Evolutionary conservation across 78 protist genomes (phyloP).

Genomic region (Guillardia theta): DNA sequence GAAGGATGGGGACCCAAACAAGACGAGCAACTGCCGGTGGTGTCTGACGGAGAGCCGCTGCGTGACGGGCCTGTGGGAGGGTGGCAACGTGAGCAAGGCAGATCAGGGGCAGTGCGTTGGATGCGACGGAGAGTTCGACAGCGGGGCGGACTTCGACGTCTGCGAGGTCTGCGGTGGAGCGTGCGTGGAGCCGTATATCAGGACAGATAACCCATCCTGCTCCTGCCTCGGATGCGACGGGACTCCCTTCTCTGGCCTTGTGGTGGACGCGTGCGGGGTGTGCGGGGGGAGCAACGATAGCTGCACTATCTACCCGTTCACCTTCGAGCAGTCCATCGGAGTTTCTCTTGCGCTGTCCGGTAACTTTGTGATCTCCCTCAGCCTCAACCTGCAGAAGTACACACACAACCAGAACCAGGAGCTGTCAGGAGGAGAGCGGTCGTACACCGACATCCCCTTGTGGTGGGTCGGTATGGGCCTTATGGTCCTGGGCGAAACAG

Average conservation of each 20-base stretch:
- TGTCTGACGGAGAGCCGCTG: neutral
- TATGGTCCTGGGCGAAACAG: conserved; percentile 38
- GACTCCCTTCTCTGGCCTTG: neutral
- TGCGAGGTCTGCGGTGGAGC: conserved; percentile 24
- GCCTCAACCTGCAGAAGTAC: conserved; percentile 25
- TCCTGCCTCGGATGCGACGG: conserved; percentile 28
- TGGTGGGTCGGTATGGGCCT: conserved; percentile 15
- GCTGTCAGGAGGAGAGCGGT: neutral
- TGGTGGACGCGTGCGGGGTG: neutral
- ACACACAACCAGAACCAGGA: neutral
- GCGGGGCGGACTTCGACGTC: neutral
- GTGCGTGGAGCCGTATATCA: neutral
- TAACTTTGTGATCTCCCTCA: neutral
- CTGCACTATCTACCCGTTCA: neutral
- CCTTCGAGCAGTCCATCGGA: neutral
- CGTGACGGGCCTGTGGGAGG: too few species aligned
- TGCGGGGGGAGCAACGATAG: neutral
- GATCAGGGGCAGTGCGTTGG: conserved; percentile 14
- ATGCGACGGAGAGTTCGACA: conserved; percentile 25
- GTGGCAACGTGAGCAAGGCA: neutral
- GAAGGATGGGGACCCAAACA: too few species aligned
- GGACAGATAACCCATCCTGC: neutral
- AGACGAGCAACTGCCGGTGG: neutral
- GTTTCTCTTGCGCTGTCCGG: neutral
- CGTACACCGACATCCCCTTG: neutral